These are phyloP conservation scores for Macrolepiota fuliginosa DNA, from an alignment of 768 basidiomycete species.

Conservation along the genomic window DNA sequence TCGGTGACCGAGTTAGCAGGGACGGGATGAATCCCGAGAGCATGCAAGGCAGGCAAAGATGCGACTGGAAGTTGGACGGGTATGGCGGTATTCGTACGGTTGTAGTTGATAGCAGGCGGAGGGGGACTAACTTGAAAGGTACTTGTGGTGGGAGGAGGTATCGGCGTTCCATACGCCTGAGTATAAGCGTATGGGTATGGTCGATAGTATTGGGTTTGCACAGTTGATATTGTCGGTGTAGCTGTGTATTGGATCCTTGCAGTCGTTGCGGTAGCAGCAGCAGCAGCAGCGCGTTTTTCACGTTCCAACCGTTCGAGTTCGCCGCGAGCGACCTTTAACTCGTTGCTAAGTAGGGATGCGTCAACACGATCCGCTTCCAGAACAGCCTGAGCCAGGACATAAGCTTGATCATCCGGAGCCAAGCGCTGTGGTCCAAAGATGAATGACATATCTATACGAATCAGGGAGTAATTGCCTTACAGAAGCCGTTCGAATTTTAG, in stretches of 20 bases:
- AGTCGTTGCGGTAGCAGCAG: conserved; percentile 28
- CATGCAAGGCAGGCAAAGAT: conserved; percentile 61
- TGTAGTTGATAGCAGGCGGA: conserved; percentile 28
- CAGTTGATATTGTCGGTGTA: conserved; percentile 26
- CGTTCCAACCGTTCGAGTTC: conserved; percentile 69
- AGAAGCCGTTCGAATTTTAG: conserved; percentile 53
- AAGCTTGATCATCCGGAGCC: conserved; percentile 61
- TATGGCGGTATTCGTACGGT: conserved; percentile 35
- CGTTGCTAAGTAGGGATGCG: conserved; percentile 50
- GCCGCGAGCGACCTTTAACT: conserved; percentile 58
- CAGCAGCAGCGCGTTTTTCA: conserved; percentile 52
- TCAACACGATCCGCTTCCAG: conserved; percentile 68
- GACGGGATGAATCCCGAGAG: conserved; percentile 72
- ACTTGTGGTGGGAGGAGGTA: conserved; percentile 34
- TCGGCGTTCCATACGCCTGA: conserved; percentile 49
- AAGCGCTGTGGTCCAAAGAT: conserved; percentile 41
- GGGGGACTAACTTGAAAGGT: conserved; percentile 23
- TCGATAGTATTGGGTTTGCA: conserved; percentile 59
- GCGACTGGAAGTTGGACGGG: conserved; percentile 74
- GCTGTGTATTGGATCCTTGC: conserved; percentile 40
- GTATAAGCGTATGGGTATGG: conserved; percentile 64
- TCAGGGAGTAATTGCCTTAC: conserved; percentile 32
- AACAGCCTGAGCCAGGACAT: conserved; percentile 59
- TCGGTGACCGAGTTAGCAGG: conserved; percentile 52
- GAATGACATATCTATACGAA: background rate